Evolutionary conservation across 2,329 filamentous ascomycete species (phyloP).

Genomic region (Scorias spongiosa): DNA sequence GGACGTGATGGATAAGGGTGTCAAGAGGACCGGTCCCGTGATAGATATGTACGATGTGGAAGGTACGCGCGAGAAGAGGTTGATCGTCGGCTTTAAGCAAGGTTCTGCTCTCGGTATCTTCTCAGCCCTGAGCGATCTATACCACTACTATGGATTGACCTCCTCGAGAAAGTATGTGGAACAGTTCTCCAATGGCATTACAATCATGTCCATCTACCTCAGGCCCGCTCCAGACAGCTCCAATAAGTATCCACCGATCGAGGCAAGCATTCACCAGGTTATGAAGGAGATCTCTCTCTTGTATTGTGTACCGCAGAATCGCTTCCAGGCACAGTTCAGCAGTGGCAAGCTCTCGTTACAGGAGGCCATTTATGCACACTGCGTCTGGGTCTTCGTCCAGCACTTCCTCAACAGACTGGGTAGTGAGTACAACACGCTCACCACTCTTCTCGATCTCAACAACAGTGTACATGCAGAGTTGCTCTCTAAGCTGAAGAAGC

Average conservation of each 20-base stretch:
- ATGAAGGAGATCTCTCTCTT: slow-evolving; percentile 95
- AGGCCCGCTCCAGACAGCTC: slow-evolving; percentile 49
- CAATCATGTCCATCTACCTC: slow-evolving; percentile 90
- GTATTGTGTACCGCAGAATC: slow-evolving; percentile 96
- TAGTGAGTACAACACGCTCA: slow-evolving; percentile 79
- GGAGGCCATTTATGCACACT: slow-evolving; percentile 94
- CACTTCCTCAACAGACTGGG: slow-evolving; percentile 94
- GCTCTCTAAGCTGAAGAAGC: slow-evolving; percentile 85
- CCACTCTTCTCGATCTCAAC: slow-evolving; percentile 60
- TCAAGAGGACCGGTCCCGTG: slow-evolving; percentile 75
- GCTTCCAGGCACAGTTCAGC: slow-evolving; percentile 80
- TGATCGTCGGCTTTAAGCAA: slow-evolving; percentile 89
- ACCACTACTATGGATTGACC: slow-evolving; percentile 97
- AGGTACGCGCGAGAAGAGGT: slow-evolving; percentile 74
- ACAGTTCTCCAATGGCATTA: slow-evolving; percentile 97
- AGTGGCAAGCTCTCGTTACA: slow-evolving; percentile 77
- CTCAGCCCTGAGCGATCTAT: slow-evolving; percentile 85
- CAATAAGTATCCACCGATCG: slow-evolving; percentile 58
- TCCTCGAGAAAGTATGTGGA: slow-evolving; percentile 93
- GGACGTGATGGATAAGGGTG: slow-evolving; percentile 76
- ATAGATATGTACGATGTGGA: slow-evolving; percentile 98
- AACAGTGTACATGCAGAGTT: slow-evolving; percentile 79
- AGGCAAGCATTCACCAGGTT: slow-evolving; percentile 94
- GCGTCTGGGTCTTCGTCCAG: slow-evolving; percentile 92
- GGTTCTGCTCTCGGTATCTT: slow-evolving; percentile 86